Base-by-base conservation (phyloP, 768 basidiomycete species). In the Suillus subalutaceus region DNA sequence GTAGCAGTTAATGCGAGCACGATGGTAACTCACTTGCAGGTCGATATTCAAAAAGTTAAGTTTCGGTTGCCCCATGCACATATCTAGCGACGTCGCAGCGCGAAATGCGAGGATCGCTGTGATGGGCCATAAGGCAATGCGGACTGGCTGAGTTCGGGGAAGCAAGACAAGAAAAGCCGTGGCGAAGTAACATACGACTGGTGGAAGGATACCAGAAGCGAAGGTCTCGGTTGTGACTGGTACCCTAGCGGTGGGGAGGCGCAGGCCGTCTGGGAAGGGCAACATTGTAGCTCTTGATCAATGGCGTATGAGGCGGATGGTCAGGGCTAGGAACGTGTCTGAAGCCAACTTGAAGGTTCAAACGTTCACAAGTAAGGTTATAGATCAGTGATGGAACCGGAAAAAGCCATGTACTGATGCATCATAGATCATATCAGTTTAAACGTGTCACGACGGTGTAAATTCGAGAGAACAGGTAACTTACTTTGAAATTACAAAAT, bases 101-200 rank as follows among this genome's bases (percentile, higher is more conserved):
- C 80, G 79, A 66, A 82, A 83, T 9, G 82, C 74, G 9, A 77
- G 68, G 72, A 79, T 81, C 15, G 84, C 66, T 4, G 84, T 79
- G 32, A 84, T 61, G 2, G 85, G 84, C 44, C 85, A 77, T 23
- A 86, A 66, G 10, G 81, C 81, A 59, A 85, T 66, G 48, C 86
- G 84, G 53, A 83, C 71, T 7, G 69, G 60, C 35, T 79, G 78
- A 0, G 86, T 87, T 18, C 77, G 72, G 0, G 85, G 84, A 3
- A 80, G 72, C 32, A 84, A 73, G 7, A 85, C 83, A 62, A 89
- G 79, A 44, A 83, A 71, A 16, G 87, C 86, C n/a, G 81, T 79
- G 16, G 72, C 68, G 74, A 84, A 83, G 72, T 86, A 87, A 65
- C 78, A 77, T 10, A 83, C 56, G 1, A 84, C 26, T 12, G 81